phyloP scores from a whole-genome alignment of 2,329 filamentous ascomycete genomes.

The Fusarium xyrophilum region DNA sequence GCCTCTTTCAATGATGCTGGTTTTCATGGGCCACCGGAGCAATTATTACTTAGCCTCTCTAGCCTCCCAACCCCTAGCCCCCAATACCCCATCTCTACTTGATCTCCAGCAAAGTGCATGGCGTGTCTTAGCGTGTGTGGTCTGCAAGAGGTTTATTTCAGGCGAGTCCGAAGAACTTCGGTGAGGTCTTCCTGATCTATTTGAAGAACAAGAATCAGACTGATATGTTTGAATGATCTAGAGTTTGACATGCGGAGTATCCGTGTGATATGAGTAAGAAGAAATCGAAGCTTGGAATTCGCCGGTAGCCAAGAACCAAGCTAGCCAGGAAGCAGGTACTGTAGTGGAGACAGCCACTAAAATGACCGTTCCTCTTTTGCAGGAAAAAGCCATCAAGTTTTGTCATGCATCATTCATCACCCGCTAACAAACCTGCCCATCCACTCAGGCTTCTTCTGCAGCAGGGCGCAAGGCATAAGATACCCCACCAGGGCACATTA shows the following conservation, averaged over 20 bases:
- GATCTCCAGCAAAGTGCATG: constrained; percentile 7
- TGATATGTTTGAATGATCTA: background rate
- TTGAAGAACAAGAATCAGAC: background rate
- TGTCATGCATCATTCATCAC: constrained; percentile 14
- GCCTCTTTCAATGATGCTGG: constrained; percentile 1
- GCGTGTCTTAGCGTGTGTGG: constrained; percentile 18
- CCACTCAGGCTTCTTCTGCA: background rate
- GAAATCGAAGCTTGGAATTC: constrained; percentile 15
- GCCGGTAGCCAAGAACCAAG: constrained; percentile 10
- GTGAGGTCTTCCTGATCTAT: background rate
- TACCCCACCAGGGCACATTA: constrained; percentile 24
- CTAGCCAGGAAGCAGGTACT: constrained; percentile 9
- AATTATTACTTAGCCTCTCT: constrained; percentile 9
- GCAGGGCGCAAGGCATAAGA: constrained; percentile 3
- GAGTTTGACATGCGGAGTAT: background rate
- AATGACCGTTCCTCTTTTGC: constrained; percentile 7
- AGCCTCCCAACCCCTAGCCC: constrained; percentile 12
- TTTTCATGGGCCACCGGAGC: constrained; percentile 6
- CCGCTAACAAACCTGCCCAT: background rate
- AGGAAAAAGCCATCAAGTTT: constrained; percentile 23
- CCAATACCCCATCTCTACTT: background rate
- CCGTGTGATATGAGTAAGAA: constrained; percentile 3
- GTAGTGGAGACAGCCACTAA: constrained; percentile 13
- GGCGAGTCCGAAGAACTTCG: background rate
- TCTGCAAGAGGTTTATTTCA: constrained; percentile 3